Conservation (phyloP, 2,329 filamentous ascomycete species). For the Phyllosticta citrichinensis region DNA sequence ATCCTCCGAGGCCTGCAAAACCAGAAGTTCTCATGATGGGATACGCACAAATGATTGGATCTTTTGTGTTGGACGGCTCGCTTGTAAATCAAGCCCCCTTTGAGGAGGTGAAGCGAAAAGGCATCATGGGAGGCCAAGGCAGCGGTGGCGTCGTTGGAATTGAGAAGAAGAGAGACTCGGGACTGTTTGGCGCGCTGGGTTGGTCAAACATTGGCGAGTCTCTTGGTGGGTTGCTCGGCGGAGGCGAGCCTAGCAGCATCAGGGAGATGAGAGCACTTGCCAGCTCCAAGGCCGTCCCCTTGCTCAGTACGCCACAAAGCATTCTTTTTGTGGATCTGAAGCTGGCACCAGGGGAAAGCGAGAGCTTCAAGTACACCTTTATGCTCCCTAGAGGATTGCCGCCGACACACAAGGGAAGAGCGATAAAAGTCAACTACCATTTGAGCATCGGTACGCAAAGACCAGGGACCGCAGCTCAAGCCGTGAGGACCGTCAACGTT, state of each 20-base stretch:
- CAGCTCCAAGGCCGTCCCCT: conserved; percentile 75
- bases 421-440: conserved; percentile 88
- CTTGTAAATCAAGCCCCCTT: conserved; percentile 82
- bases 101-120: conserved; percentile 92
- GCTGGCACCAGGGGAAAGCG: conserved; percentile 79
- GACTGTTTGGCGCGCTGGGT: conserved; percentile 73
- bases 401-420: conserved; percentile 80
- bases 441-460: conserved; percentile 86
- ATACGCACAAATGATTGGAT: conserved; percentile 87
- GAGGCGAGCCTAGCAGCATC: conserved; percentile 81
- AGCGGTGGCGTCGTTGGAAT: conserved; percentile 78
- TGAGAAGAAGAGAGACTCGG: conserved; percentile 66
- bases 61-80: conserved; percentile 84
- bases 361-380: conserved; percentile 78
- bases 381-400: conserved; percentile 80
- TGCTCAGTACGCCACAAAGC: conserved; percentile 91
- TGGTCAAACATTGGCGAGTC: conserved; percentile 86
- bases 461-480: conserved; percentile 61
- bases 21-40: conserved; percentile 94
- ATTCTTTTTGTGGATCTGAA: conserved; percentile 90
- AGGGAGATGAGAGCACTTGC: conserved; percentile 88
- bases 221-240: conserved; percentile 75
- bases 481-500: conserved; percentile 81
- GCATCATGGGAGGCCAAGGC: conserved; percentile 71
- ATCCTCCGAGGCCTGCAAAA: conserved; percentile 22